Evolutionary conservation across 2,329 filamentous ascomycete genomes (phyloP).

Genomic region (Clarireedia sp.): DNA sequence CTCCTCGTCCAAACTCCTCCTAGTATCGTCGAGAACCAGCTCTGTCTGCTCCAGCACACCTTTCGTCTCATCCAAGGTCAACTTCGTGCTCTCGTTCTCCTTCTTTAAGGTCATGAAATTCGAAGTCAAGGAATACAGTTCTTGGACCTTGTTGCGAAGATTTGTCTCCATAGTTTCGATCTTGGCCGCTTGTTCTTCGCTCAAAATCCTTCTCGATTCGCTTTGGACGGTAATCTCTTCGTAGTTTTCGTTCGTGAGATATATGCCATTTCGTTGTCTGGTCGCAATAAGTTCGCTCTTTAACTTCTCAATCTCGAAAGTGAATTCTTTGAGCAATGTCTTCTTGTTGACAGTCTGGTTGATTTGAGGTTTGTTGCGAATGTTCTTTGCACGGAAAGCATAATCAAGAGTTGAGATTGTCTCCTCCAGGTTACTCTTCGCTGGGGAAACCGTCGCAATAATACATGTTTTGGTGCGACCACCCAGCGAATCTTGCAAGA

Average conservation of each 20-base stretch:
- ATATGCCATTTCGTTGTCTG: slow-evolving; percentile 88
- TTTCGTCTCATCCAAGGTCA: slow-evolving; percentile 69
- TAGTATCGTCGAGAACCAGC: slow-evolving; percentile 69
- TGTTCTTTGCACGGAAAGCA: slow-evolving; percentile 96
- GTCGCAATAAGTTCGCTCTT: slow-evolving; percentile 92
- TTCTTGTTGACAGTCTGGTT: slow-evolving; percentile 92
- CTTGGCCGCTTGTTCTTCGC: slow-evolving; percentile 85
- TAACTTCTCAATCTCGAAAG: slow-evolving; percentile 84
- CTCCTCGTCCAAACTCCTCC: slow-evolving; percentile 71
- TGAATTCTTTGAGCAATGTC: slow-evolving; percentile 83
- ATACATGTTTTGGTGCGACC: slow-evolving; percentile 97
- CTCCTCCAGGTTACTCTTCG: slow-evolving; percentile 91
- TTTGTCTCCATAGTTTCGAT: slow-evolving; percentile 89
- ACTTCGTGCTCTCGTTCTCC: slow-evolving; percentile 71
- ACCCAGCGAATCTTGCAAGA: slow-evolving; percentile 93
- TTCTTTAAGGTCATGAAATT: slow-evolving; percentile 85
- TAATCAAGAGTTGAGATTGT: slow-evolving; percentile 98
- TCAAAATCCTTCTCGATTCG: slow-evolving; percentile 83
- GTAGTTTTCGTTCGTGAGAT: slow-evolving; percentile 79
- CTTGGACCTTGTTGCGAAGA: slow-evolving; percentile 86
- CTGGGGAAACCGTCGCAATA: slow-evolving; percentile 91
- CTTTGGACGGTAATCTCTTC: slow-evolving; percentile 88
- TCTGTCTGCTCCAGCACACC: slow-evolving; percentile 82
- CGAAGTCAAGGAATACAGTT: slow-evolving; percentile 77
- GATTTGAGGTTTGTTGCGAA: slow-evolving; percentile 93